phyloP scores from a whole-genome alignment of 164 flowering plant genomes.

The Hamamelis virginiana region DNA sequence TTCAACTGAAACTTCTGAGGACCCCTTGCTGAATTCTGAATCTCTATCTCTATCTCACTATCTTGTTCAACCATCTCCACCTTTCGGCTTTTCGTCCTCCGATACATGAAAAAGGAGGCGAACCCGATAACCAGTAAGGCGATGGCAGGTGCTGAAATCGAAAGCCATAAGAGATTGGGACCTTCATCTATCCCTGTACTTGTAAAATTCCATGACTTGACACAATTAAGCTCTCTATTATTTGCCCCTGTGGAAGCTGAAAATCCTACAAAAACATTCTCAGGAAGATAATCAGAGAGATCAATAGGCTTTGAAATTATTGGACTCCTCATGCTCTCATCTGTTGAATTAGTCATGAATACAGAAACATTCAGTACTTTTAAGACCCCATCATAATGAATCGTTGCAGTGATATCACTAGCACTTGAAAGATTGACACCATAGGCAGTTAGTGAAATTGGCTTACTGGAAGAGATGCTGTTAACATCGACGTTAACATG shows the following conservation, averaged over 20 bases:
- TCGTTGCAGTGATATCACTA: constrained; percentile 6
- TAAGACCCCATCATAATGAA: constrained; percentile 35
- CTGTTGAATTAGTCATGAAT: constrained; percentile 3
- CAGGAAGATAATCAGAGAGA: constrained; percentile 39
- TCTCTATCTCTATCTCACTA: constrained; percentile 23
- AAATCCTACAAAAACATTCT: constrained; percentile 46
- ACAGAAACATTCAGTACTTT: constrained; percentile 26
- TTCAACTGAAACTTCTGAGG: constrained; percentile 36
- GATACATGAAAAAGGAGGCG: constrained; percentile 6
- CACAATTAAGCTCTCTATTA: constrained; percentile 43
- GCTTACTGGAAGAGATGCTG: constrained; percentile 29
- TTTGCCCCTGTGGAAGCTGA: constrained; percentile 49
- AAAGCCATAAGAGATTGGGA: constrained; percentile 10
- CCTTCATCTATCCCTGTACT: constrained; percentile 19
- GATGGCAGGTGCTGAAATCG: constrained; percentile 10
- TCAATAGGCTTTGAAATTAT: constrained; percentile 25
- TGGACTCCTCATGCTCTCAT: constrained; percentile 7
- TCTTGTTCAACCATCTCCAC: constrained; percentile 8
- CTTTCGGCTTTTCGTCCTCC: no score
- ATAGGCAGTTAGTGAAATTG: constrained; percentile 15
- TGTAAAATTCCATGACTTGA: constrained; percentile 44
- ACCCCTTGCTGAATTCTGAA: constrained; percentile 30
- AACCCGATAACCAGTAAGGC: constrained; percentile 3
- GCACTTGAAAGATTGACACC: constrained; percentile 30
- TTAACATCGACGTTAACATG: constrained; percentile 61